These are phyloP conservation scores for Clitoria ternatea DNA, from an alignment of 306 rosid genomes.

Conservation along the genomic window DNA sequence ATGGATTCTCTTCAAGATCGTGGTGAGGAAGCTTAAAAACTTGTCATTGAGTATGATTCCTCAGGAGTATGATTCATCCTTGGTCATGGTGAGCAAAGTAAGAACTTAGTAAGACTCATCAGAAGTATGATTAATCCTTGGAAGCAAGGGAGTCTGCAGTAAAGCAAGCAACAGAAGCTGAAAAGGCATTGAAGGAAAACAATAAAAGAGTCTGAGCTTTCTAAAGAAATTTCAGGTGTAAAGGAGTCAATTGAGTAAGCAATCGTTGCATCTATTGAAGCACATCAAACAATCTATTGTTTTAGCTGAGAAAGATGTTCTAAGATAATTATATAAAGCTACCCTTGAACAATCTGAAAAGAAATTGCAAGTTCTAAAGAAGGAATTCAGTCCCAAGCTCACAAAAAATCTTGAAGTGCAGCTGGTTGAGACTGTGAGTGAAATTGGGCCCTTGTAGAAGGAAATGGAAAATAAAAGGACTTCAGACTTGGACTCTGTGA, in stretches of 20 bases:
- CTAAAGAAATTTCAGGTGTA: constrained; percentile 59
- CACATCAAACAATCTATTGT: constrained; percentile 61
- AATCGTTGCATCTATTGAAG: constrained; percentile 56
- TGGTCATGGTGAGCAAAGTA: no score
- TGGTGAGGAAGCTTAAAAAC: constrained; percentile 33
- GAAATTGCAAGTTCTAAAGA: no score
- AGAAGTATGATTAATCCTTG: constrained; percentile 58
- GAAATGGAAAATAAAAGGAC: constrained; percentile 66
- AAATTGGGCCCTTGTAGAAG: constrained; percentile 58
- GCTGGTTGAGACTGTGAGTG: constrained; percentile 51
- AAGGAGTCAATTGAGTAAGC: constrained; percentile 66
- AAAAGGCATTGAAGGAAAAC: constrained; percentile 52
- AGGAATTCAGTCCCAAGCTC: no score
- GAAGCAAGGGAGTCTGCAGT: constrained; percentile 56
- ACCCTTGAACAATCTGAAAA: no score
- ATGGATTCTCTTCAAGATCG: constrained; percentile 3
- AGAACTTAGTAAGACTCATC: constrained; percentile 59
- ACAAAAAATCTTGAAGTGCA: no score
- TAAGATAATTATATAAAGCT: no score
- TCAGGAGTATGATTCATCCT: no score
- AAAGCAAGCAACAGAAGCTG: constrained; percentile 62
- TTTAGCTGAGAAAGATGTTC: constrained; percentile 62
- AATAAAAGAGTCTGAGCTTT: constrained; percentile 55
- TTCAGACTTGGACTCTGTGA: constrained; percentile 59
- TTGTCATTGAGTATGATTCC: no score